Percentiles rank a stretch among this genome's conserved stretches.
Evolutionary conservation across 225 moss, liverwort and hornwort species (phyloP).

Genomic region (Bryum argenteum): DNA sequence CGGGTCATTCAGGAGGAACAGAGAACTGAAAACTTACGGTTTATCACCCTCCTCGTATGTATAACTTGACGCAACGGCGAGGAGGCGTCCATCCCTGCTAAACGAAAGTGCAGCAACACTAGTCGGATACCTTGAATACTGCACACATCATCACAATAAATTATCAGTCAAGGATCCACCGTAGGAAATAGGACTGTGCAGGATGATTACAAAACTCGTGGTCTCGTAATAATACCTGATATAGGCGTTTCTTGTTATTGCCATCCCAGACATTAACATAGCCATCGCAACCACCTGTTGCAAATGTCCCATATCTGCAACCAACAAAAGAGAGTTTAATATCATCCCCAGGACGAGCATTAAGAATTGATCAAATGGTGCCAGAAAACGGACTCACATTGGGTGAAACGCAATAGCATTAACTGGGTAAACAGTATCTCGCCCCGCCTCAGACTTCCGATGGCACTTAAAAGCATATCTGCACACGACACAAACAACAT

Average conservation of each 20-base stretch:
- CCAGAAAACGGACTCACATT: conserved; percentile 54
- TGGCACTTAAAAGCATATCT: conserved; percentile 99
- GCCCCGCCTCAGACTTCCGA: conserved; percentile 95
- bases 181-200: conserved; percentile 8
- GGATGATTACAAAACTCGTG: neutral
- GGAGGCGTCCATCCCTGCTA: conserved; percentile 96
- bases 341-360: conserved; percentile 3
- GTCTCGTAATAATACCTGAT: conserved; percentile 59
- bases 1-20: neutral
- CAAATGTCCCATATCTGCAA: conserved; percentile 95
- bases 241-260: conserved; percentile 95
- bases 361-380: neutral
- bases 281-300: conserved; percentile 99
- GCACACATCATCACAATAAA: conserved; percentile 32
- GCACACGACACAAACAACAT: conserved; percentile 28
- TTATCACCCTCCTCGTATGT: conserved; percentile 98
- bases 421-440: conserved; percentile 97
- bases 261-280: conserved; percentile 99
- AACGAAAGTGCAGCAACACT: conserved; percentile 96
- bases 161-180: conserved; percentile 12
- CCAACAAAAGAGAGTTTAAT: conserved; percentile 15
- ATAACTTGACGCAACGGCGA: conserved; percentile 97
- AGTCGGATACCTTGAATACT: conserved; percentile 92
- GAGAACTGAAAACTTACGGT: conserved; percentile 53
- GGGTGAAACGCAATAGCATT: conserved; percentile 99